Base-by-base conservation (phyloP, 129 eudicot genomes). In the Chrysanthemum seticuspe region DNA sequence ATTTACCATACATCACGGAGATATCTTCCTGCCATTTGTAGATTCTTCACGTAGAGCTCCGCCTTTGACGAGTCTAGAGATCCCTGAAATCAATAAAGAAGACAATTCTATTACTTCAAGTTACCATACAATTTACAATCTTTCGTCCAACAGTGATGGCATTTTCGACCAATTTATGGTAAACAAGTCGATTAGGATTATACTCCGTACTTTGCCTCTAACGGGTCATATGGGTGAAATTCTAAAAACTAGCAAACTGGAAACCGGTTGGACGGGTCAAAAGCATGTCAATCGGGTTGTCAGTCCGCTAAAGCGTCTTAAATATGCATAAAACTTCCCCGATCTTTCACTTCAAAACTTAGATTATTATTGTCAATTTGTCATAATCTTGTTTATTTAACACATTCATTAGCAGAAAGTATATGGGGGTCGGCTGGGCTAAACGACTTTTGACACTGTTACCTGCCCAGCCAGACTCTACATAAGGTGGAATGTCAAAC, bases 11-110 rank as follows among this genome's bases (percentile, higher is more conserved):
- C 89, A 59, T 94, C 98, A 70, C 98, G 97, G 53, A 94, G 82
- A 71, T 94, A 94, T 74, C 96, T 86, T 78, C 98, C 98, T 0
- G 78, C 84, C 81, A 76, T 94, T 72, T 94, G 98, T 79, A 94
- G 83, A 72, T 87, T 90, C 84, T 94, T 94, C 83, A 94, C 96
- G 69, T 75, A 73, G 76, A 86, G 80, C 78, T 94, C 98, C 0
- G 98, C 89, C 81, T 90, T 76, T n/a, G 96, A 82, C 73, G 87
- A 90, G 79, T 82, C 90, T 79, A 94, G 72, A 47, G 87, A 84
- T 81, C 98, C 98, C 98, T 94, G 90, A 70, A 76, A 85, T 57
- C 49, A 12, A 49, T 60, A 74, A 31, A 65, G 13, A 62, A 13
- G 13, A 54, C 23, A 13, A 47, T 69, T 58, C 31, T 3, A 25